Base-by-base conservation (phyloP, 805 yeast genomes). In the Isabelozyma rhagii region DNA sequence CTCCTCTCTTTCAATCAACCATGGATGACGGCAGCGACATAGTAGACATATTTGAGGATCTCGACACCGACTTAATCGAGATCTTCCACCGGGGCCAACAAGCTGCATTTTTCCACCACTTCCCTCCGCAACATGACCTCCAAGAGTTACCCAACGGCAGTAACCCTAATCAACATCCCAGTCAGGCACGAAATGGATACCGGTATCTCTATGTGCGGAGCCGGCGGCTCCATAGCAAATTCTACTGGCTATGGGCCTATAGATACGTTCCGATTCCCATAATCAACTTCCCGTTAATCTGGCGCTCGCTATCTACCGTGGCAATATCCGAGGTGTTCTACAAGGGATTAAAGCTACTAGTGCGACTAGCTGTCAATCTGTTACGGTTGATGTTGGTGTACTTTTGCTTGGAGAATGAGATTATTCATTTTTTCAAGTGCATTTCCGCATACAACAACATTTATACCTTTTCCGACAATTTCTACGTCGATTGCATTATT, bases 391-490 rank as follows among this genome's bases (percentile, higher is more conserved):
- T 10, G 11, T 9, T 41, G 3, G 27, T 21, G 11, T 41, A 29
- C 34, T 3, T 42, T 4, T 27, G 14, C 11, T 42, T 42, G 8
- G 43, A 41, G 18, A 18, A 14, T 9, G 11, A 41, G 9, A 27
- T 42, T 11, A 2, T 11, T n/a, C 14, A 10, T 17, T 27, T 25
- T 9, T 11, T 28, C 6, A 27, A 13, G 11, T 42, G n/a, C 14
- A n/a, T 34, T 50, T 55, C 63, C 41, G 50, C 58, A 36, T 63
- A 59, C 43, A 64, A 68, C 25, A 63, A 66, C 47, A 52, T 62
- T 41, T 56, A 62, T 14, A 66, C 74, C 2, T 69, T 59, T 46
- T 60, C 71, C n/a, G 54, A 55, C 15, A 64, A 61, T 43, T 63
- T 62, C 42, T 50, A 66, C 31, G 41, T 50, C 25, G 74, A 71